Conservation (phyloP, 192 early-diverging fungal genomes). For the Rhizophagus clarus region DNA sequence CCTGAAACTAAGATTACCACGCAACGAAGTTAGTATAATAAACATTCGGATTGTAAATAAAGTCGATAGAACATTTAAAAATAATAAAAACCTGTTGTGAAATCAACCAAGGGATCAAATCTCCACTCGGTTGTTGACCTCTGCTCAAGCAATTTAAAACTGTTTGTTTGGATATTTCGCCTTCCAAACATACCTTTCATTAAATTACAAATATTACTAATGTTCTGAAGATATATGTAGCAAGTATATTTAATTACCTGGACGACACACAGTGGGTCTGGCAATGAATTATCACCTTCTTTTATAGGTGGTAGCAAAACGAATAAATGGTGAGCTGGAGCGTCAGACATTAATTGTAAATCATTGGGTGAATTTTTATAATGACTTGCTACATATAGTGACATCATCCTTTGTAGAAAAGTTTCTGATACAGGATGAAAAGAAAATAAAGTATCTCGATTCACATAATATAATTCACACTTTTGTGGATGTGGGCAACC, state of each 20-base stretch:
- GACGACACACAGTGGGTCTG: constrained; percentile 93
- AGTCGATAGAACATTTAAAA: neutral
- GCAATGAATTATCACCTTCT: constrained; percentile 67
- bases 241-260: constrained; percentile 35
- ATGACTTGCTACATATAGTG: constrained; percentile 95
- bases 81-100: constrained; percentile 70
- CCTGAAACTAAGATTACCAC: constrained; percentile 67
- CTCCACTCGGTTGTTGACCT: constrained; percentile 86
- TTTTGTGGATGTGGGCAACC: constrained; percentile 92
- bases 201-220: neutral
- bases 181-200: constrained; percentile 87
- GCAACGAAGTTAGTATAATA: neutral
- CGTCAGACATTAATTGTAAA: constrained; percentile 95
- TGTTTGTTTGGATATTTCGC: constrained; percentile 86
- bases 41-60: no score
- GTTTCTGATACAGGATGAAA: constrained; percentile 96
- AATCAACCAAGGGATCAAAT: constrained; percentile 97
- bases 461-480: constrained; percentile 96
- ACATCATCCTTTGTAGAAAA: constrained; percentile 98
- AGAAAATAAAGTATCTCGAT: constrained; percentile 97
- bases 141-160: constrained; percentile 81
- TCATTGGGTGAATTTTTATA: constrained; percentile 99
- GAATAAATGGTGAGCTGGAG: constrained; percentile 96
- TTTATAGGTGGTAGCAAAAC: constrained; percentile 91
- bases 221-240: neutral